These are phyloP conservation scores for Yamadazyma scolyti DNA, from an alignment of 805 yeast species.

Conservation along the genomic window DNA sequence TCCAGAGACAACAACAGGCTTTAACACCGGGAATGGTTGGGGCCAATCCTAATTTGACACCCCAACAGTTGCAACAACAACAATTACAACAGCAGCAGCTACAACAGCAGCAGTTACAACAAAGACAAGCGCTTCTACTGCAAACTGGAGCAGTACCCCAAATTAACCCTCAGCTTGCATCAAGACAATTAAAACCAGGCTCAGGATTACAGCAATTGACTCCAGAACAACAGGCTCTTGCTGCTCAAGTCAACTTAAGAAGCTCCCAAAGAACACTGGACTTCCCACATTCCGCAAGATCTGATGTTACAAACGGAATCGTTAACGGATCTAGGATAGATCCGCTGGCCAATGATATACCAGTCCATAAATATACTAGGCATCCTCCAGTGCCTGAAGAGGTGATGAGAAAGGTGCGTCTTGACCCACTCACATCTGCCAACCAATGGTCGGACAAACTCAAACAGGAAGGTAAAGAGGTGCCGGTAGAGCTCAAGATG, in stretches of 20 bases:
- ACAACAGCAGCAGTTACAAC: conserved; percentile 11
- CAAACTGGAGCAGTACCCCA: neutral
- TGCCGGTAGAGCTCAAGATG: conserved; percentile 45
- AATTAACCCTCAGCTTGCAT: conserved; percentile 1
- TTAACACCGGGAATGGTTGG: too few species aligned
- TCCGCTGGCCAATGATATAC: too few species aligned
- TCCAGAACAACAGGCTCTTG: neutral
- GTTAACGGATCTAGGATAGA: too few species aligned
- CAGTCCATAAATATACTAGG: too few species aligned
- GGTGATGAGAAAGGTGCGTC: conserved; percentile 18
- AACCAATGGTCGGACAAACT: conserved; percentile 57
- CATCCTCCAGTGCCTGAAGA: conserved; percentile 35
- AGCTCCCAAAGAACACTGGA: too few species aligned
- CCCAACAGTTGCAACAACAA: conserved; percentile 2
- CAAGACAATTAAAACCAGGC: conserved; percentile 1
- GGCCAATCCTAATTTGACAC: conserved; percentile 1
- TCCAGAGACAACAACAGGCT: conserved; percentile 42
- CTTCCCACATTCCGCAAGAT: too few species aligned
- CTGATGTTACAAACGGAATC: too few species aligned
- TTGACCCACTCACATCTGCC: conserved; percentile 21
- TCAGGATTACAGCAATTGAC: neutral
- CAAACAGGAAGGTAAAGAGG: conserved; percentile 35
- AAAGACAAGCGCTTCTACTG: conserved; percentile 2
- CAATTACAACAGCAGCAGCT: conserved; percentile 11
- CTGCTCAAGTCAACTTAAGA: too few species aligned